A percentile compares a stretch with the other conserved stretches of the same genome.
phyloP scores from a whole-genome alignment of 768 basidiomycete genomes.

The Hortiboletus campestris region DNA sequence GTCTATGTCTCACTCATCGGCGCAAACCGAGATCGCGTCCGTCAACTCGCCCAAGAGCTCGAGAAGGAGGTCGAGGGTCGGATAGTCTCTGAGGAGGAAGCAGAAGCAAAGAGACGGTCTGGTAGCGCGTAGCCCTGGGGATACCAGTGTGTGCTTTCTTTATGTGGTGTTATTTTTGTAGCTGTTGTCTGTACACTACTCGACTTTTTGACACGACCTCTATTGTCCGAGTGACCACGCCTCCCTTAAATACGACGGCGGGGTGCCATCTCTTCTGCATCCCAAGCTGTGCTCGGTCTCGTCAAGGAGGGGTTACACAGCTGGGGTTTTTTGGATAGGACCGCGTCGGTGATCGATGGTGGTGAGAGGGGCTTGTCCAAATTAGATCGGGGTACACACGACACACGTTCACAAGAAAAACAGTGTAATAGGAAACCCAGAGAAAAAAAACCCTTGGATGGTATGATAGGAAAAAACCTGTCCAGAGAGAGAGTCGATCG shows the following conservation, averaged over 20 bases:
- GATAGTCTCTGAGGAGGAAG: constrained; percentile 64
- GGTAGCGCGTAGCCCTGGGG: constrained; percentile 8
- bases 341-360: too few relatives aligned
- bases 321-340: too few relatives aligned
- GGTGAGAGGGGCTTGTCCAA: too few relatives aligned
- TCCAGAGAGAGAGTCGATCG: not conserved
- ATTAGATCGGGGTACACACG: too few relatives aligned
- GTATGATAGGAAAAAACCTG: not conserved
- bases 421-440: not conserved
- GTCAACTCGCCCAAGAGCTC: constrained; percentile 60
- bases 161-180: too few relatives aligned
- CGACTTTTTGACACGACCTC: too few relatives aligned
- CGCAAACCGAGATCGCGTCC: constrained; percentile 43
- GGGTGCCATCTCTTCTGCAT: too few relatives aligned
- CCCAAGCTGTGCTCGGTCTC: too few relatives aligned
- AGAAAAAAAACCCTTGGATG: not conserved
- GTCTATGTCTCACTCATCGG: constrained; percentile 68
- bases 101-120: constrained; percentile 46
- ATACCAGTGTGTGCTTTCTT: not conserved
- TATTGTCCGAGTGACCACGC: too few relatives aligned
- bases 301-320: too few relatives aligned
- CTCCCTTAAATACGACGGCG: too few relatives aligned
- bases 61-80: constrained; percentile 56
- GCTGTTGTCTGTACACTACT: not conserved
- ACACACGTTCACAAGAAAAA: too few relatives aligned